Evolutionary conservation across 2,329 filamentous ascomycete species (phyloP), one percentile per base, ranked within the genome.

Genomic region (Dendryphion nanum): DNA sequence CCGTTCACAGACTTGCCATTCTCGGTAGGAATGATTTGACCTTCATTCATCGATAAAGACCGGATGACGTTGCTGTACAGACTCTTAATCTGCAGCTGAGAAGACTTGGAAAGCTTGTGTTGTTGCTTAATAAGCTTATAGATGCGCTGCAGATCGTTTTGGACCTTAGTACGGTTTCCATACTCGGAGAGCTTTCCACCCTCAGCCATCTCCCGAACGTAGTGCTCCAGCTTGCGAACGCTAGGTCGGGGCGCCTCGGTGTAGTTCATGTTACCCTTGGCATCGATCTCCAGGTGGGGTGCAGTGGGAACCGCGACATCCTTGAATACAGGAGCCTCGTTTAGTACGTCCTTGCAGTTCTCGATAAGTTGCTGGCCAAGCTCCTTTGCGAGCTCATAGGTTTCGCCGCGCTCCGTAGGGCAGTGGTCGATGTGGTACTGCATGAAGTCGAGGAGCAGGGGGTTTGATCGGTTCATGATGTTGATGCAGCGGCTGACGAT

Each of bases 401-500:
- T 98, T 73, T 98, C 93, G 42, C 93, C 93, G 35, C 91, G 85
- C 62, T 98, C 90, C 0, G 90, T 90, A 1, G 93, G 93, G 73
- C 91, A 97, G 74, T 97, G 93, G 60, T 98, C 93, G 60, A 98
- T 98, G 72, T 98, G 93, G 59, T 98, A 97, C 66, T 98, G 93
- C 93, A 98, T 98, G 70, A 96, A 98, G 55, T 98, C 91, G 41
- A 98, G 79, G 1, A 98, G 81, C 23, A 88, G 85, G 2, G 93
- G 93, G 65, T 97, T 98, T 21, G 93, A 95, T 47, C 93, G 86
- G 75, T 96, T 98, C 93, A 98, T 98, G 71, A 98, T 93, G 52
- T 89, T 86, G 61, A 98, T 97, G 72, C 93, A 98, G 66, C 90
- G 90, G 70, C 90, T 96, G 63, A 98, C 93, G 57, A 97, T 98